These are phyloP conservation scores for Ochetophila trinervis DNA, from an alignment of 306 rosid genomes.

Conservation along the genomic window DNA sequence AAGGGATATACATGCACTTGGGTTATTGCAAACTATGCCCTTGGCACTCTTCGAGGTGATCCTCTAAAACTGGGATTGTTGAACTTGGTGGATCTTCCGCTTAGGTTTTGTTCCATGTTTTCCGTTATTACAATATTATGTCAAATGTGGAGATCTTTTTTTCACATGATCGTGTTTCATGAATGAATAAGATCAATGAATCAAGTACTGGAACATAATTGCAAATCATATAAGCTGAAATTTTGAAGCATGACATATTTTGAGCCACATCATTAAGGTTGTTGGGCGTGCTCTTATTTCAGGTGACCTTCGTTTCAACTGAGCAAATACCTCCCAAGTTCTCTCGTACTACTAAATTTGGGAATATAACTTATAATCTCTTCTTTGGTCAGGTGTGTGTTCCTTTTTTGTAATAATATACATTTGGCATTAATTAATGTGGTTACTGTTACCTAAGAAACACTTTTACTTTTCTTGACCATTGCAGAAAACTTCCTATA, in stretches of 20 bases:
- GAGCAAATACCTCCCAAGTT: conserved; percentile 64
- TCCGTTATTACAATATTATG: not conserved
- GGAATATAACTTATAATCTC: conserved; percentile 71
- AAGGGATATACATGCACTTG: conserved; percentile 90
- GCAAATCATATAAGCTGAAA: conserved; percentile 9
- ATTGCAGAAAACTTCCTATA: no score
- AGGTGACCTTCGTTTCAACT: conserved; percentile 88
- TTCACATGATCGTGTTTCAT: conserved; percentile 12
- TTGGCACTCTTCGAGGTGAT: conserved; percentile 80
- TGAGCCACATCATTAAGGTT: not conserved
- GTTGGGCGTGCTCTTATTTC: conserved; percentile 29
- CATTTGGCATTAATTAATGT: not conserved
- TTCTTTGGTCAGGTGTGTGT: conserved; percentile 82
- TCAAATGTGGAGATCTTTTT: conserved; percentile 4
- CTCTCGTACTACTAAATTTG: conserved; percentile 54
- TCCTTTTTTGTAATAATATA: conserved; percentile 5
- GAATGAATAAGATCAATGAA: not conserved
- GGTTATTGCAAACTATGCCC: conserved; percentile 92
- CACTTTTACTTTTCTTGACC: no score
- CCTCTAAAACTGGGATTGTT: conserved; percentile 72
- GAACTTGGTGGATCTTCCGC: conserved; percentile 96
- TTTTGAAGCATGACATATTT: conserved; percentile 17
- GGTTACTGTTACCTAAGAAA: no score
- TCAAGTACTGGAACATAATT: conserved; percentile 1
- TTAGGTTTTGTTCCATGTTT: conserved; percentile 49